Percentiles rank a stretch among this genome's conserved stretches.
phyloP scores from a whole-genome alignment of 331 rosid species.

The Malus hybrid region DNA sequence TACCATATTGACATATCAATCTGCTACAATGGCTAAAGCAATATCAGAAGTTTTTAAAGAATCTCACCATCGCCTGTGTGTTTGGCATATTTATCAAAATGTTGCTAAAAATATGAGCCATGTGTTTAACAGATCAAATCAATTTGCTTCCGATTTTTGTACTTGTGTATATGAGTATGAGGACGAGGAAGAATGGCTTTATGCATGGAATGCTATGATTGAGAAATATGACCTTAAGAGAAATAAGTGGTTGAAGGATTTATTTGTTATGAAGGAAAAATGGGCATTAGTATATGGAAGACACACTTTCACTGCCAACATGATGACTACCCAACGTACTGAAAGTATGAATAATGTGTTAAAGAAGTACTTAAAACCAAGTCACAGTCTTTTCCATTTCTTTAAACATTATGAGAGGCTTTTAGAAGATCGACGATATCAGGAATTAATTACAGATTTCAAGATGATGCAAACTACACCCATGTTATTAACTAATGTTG shows the following conservation, averaged over 20 bases:
- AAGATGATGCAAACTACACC: not conserved
- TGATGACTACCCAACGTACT: not conserved
- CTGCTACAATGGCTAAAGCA: not conserved
- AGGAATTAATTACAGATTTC: not conserved
- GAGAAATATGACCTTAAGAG: not conserved
- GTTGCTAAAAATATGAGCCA: not conserved
- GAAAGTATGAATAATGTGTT: not conserved
- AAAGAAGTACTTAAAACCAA: not conserved
- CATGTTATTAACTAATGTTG: not conserved
- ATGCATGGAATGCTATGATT: slow-evolving; percentile 1
- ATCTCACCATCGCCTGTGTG: not conserved
- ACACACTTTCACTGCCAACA: not conserved
- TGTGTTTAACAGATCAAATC: not conserved
- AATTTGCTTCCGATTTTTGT: not conserved
- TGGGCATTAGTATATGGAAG: not conserved
- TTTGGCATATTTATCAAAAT: not conserved
- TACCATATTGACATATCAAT: not conserved
- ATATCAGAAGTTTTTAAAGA: not conserved
- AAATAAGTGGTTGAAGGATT: not conserved
- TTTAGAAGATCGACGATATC: not conserved
- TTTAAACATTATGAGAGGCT: not conserved
- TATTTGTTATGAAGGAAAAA: not conserved
- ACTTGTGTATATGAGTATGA: not conserved
- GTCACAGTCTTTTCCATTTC: not conserved
- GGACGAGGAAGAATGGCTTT: slow-evolving; percentile 1